phyloP scores from a whole-genome alignment of 2,329 filamentous ascomycete species.

The Colletotrichum australisinense region DNA sequence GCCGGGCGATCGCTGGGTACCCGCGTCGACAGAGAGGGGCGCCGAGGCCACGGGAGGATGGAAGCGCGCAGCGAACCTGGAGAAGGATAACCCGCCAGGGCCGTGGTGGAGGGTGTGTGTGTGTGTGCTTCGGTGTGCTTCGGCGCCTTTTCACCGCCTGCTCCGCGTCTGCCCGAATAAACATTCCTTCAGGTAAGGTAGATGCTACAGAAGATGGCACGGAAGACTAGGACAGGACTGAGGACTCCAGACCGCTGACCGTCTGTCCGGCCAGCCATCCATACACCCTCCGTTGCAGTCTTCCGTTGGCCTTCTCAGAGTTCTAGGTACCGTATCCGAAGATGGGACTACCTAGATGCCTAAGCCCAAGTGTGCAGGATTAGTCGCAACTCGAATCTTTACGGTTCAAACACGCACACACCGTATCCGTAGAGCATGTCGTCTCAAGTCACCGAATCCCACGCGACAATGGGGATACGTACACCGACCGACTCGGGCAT shows the following conservation, averaged over 20 bases:
- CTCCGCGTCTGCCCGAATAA: background rate
- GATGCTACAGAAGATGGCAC: background rate
- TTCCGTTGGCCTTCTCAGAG: background rate
- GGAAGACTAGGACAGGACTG: background rate
- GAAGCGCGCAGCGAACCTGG: conserved; percentile 12
- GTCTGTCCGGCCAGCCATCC: conserved; percentile 3
- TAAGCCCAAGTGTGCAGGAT: too few relatives aligned
- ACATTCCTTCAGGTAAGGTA: background rate
- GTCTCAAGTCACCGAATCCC: conserved; percentile 21
- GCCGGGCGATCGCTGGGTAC: conserved; percentile 28
- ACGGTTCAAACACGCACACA: conserved; percentile 5
- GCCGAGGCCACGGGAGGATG: conserved; percentile 17
- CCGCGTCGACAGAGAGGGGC: conserved; percentile 14
- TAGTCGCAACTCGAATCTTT: conserved; percentile 5
- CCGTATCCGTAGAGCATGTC: background rate
- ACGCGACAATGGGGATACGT: conserved; percentile 18
- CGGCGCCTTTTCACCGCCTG: conserved; percentile 32
- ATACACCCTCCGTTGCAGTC: background rate
- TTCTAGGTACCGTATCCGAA: background rate
- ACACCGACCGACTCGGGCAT: conserved; percentile 20
- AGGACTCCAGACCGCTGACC: background rate
- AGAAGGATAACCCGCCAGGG: conserved; percentile 24
- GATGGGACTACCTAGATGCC: background rate
- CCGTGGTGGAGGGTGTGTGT: conserved; percentile 29
- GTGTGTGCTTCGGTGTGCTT: conserved; percentile 30